Evolutionary conservation across 768 basidiomycete genomes (phyloP), one percentile per base, ranked within the genome.

Genomic region (Lactarius akahatsu): DNA sequence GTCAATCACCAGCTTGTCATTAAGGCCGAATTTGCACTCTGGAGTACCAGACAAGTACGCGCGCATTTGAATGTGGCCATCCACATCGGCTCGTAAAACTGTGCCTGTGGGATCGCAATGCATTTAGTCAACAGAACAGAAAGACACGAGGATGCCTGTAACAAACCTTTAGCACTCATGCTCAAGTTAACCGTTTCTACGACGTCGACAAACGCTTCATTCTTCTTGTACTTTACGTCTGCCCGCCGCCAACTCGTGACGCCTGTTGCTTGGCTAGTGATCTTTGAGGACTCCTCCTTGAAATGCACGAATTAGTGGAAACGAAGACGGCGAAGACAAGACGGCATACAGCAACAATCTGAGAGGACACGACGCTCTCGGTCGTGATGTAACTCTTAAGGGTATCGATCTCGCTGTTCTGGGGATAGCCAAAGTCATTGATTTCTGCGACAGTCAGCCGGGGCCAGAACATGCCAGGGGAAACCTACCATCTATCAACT

Each of bases 191-290:
- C 92, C 2, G 85, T 92, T 80, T 99, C 97, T 54, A 99, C 92
- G 10, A 99, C 97, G 74, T 99, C 97, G n/a, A 99, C 96, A 71
- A 98, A 99, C 0, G 97, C 97, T 74, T 99, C 97, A 71, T 99
- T 99, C 84, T 98, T 99, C 81, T 97, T 91, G 78, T 99, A 98
- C 76, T 96, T 96, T 73, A 98, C 96, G 74, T 98, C 97, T 18
- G 86, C 89, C 64, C 96, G 82, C 50, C 97, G 81, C 97, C 97
- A 99, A 75, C 90, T 96, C 38, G 92, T 98, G 34, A 92, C 90
- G 0, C 97, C 97, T 0, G 97, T 99, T 10, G 97, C 96, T 80
- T 99, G 97, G 11, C 86, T 88, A 0, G 97, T 98, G 68, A 99
- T 98, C 76, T 95, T 97, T 16, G 94, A 92, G 23, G 95, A 96